Evolutionary conservation across 352 stramenopile species (phyloP), one percentile per base, ranked within the genome.

Genomic region (Phytophthora pinifolia): DNA sequence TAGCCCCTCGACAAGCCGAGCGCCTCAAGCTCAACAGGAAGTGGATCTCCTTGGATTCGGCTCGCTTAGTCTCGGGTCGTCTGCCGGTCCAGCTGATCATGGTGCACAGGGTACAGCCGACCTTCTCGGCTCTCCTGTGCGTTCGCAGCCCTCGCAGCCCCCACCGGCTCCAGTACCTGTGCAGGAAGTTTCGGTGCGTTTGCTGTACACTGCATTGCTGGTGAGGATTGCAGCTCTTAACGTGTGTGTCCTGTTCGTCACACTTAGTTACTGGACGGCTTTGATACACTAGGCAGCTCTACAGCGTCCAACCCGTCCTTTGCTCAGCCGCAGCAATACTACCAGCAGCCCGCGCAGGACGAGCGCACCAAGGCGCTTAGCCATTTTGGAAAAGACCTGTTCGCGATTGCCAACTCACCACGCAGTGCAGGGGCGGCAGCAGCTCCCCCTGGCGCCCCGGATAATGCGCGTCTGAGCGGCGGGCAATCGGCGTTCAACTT

Each of bases 401-500:
- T 93, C 53, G 86, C 83, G 13, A 86, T 92, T 52, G 83, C 79
- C 51, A 93, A 93, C 60, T 95, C 85, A 12, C 83, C 85, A 14
- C 81, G 83, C 17, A 74, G 52, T 53, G 51, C 63, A 49, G 59
- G 34, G 36, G 61, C 59, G 27, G 25, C 48, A 18, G 30, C 46
- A 35, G 30, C 62, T 4, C 41, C 44, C 25, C 20, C 52, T 53
- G 48, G 34, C 4, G 27, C 10, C 20, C n/a, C 27, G 47, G 63
- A 74, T 52, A 51, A 46, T 17, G 33, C 50, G 18, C 52, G 61
- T 15, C 20, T 54, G 32, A 62, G 49, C 56, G 52, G 63, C 15
- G 73, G 85, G 38, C 81, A 90, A 45, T 94, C 85, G 50, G 85
- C 85, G 45, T 94, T 94, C 59, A 86, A 81, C 64, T 94, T 94